Percentiles rank a stretch among this genome's conserved stretches.
phyloP scores from a whole-genome alignment of 1,139 yeast genomes.

The Yamadazyma jaroonii region DNA sequence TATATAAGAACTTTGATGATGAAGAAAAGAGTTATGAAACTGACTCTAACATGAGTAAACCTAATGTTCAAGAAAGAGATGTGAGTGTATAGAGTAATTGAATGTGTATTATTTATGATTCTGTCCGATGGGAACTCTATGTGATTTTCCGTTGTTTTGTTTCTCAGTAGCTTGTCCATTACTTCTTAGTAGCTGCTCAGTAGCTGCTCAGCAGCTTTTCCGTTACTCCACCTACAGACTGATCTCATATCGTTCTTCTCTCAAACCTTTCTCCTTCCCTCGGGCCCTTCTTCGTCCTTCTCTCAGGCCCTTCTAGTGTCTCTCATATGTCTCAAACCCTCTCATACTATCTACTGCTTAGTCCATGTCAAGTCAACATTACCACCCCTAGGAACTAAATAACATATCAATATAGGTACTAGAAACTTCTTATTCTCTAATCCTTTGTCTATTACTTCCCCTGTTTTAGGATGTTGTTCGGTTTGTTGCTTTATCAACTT shows the following conservation, averaged over 20 bases:
- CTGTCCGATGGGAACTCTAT: too few species aligned
- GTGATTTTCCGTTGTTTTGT: too few species aligned
- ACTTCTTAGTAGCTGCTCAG: too few species aligned
- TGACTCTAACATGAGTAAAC: background rate
- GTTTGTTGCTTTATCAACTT: slow-evolving; percentile 11
- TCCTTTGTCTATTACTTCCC: slow-evolving; percentile 4
- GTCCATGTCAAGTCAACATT: slow-evolving; percentile 12
- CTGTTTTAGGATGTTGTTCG: slow-evolving; percentile 5
- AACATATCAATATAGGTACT: slow-evolving; percentile 13
- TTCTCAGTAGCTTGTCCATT: too few species aligned
- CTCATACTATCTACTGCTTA: slow-evolving; percentile 5
- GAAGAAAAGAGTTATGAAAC: slow-evolving; percentile 8
- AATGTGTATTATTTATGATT: too few species aligned
- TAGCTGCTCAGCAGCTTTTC: too few species aligned
- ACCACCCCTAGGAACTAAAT: slow-evolving; percentile 9
- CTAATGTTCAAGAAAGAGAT: background rate
- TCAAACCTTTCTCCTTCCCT: too few species aligned
- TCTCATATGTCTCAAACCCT: background rate
- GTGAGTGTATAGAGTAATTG: too few species aligned
- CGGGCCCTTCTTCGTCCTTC: too few species aligned
- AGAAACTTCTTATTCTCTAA: slow-evolving; percentile 7
- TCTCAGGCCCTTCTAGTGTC: background rate
- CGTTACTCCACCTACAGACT: too few species aligned
- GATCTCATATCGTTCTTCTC: too few species aligned
- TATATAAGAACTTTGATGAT: slow-evolving; percentile 33